Percentiles rank a stretch among this genome's conserved stretches.
Conservation (phyloP, 2,329 filamentous ascomycete genomes). For the Penicillium sp. region DNA sequence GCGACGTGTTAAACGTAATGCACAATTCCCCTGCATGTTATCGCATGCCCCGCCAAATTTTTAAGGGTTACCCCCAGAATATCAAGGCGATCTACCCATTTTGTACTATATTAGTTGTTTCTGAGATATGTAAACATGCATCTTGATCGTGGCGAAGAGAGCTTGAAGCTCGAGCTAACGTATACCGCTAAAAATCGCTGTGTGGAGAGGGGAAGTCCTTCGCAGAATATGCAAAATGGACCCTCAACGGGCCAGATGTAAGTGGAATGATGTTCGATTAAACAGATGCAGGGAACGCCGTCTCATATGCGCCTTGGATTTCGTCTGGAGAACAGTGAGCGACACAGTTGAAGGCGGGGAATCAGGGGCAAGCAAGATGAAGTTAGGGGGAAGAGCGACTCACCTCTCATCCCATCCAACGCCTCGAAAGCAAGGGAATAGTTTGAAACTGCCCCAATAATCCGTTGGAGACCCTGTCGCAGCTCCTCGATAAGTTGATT, state of each 20-base stretch:
- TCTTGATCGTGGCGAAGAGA: no score
- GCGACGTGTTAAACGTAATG: no score
- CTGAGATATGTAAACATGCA: no score
- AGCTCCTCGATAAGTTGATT: slow-evolving; percentile 38
- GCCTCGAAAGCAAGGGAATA: slow-evolving; percentile 45
- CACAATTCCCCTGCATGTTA: no score
- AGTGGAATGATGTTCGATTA: slow-evolving; percentile 19
- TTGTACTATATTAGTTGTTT: no score
- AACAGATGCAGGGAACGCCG: slow-evolving; percentile 34
- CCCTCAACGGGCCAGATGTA: background rate
- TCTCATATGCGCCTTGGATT: slow-evolving; percentile 44
- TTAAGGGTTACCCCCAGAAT: no score
- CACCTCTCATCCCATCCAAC: slow-evolving; percentile 46
- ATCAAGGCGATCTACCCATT: no score
- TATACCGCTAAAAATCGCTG: background rate
- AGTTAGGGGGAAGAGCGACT: slow-evolving; percentile 1
- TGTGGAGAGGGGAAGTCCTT: slow-evolving; percentile 2
- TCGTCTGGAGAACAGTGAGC: slow-evolving; percentile 33
- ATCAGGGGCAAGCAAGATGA: slow-evolving; percentile 1
- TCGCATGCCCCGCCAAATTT: no score
- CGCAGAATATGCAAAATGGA: slow-evolving; percentile 10
- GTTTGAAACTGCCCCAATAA: slow-evolving; percentile 39
- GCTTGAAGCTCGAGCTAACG: no score
- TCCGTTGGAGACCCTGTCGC: slow-evolving; percentile 37
- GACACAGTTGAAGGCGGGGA: background rate